Evolutionary conservation across 169 alveolate genomes (phyloP).

Genomic region (Haemoproteus tartakovskyi): DNA sequence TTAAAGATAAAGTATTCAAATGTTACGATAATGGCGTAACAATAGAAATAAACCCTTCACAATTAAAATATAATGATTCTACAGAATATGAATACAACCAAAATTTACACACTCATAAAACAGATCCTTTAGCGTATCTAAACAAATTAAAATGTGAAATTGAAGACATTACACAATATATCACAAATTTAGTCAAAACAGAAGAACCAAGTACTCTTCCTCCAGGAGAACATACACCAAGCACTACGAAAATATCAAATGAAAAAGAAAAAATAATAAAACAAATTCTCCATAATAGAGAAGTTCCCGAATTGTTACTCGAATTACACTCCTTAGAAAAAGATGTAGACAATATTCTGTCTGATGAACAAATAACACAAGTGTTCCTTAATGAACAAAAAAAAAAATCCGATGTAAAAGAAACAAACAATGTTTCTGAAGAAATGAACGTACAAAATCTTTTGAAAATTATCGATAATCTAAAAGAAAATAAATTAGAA

Average conservation of each 20-base stretch:
- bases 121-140: conserved; percentile 44
- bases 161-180: conserved; percentile 34
- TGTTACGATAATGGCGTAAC: conserved; percentile 23
- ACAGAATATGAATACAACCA: conserved; percentile 31
- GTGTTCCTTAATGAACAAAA: conserved; percentile 4
- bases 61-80: conserved; percentile 37
- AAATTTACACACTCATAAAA: conserved; percentile 3
- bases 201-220: neutral
- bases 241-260: conserved; percentile 15
- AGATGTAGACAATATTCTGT: conserved; percentile 25
- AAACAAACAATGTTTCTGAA: neutral
- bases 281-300: conserved; percentile 54
- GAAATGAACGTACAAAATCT: neutral
- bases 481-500: neutral
- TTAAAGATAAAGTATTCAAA: conserved; percentile 39
- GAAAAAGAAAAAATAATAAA: conserved; percentile 47
- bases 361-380: conserved; percentile 22
- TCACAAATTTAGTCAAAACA: neutral
- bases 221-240: conserved; percentile 1
- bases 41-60: conserved; percentile 31
- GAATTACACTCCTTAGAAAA: conserved; percentile 50
- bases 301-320: conserved; percentile 34
- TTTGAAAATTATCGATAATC: neutral
- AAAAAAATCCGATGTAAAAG: neutral
- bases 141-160: conserved; percentile 61